These are phyloP conservation scores for Yarrowia divulgata DNA, from an alignment of 805 yeast genomes.

Conservation along the genomic window DNA sequence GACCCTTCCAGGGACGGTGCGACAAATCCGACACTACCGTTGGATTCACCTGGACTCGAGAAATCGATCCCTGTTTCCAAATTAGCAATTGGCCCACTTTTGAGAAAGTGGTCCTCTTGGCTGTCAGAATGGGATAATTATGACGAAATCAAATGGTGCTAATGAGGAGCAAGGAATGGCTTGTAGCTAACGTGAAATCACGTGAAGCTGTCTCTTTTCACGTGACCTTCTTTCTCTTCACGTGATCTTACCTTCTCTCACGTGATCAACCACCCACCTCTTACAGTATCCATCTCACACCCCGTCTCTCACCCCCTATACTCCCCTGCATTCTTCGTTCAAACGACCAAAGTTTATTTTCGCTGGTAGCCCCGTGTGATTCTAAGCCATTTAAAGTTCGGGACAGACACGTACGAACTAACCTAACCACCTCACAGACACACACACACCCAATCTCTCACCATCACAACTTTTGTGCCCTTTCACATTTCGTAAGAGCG, in stretches of 20 bases:
- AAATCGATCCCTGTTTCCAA: neutral
- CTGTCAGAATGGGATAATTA: neutral
- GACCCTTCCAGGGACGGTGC: too few relatives aligned
- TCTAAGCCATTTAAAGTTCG: neutral
- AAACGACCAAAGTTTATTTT: neutral
- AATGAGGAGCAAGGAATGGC: too few relatives aligned
- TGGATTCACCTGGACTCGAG: neutral
- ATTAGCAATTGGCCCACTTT: neutral
- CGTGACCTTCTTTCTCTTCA: neutral
- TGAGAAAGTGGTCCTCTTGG: neutral
- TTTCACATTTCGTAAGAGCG: neutral
- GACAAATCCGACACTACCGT: neutral
- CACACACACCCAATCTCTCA: conserved; percentile 10
- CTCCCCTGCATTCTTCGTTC: conserved; percentile 31
- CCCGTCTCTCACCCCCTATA: conserved; percentile 4
- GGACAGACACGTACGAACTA: conserved; percentile 36
- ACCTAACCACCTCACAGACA: conserved; percentile 14
- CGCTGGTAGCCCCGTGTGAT: neutral
- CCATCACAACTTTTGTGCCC: conserved; percentile 20
- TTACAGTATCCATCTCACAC: neutral
- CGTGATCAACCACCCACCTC: neutral
- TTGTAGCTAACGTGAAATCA: neutral
- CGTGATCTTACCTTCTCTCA: neutral
- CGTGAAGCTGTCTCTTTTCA: neutral
- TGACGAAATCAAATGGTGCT: too few relatives aligned